Base-by-base conservation (phyloP, 305 asterid species). In the Fraxinus baroniana region DNA sequence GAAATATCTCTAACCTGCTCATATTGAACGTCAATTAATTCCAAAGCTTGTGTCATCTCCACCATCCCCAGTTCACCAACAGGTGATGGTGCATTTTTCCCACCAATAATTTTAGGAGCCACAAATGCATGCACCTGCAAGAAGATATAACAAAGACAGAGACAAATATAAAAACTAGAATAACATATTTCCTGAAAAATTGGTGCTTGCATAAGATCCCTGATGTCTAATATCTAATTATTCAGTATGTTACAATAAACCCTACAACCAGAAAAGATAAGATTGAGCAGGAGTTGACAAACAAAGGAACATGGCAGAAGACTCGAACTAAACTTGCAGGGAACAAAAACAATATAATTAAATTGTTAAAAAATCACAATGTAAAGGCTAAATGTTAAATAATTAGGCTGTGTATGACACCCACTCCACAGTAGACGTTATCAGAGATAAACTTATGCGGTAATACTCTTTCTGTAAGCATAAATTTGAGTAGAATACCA, bases 11-110 rank as follows among this genome's bases (percentile, higher is more conserved):
- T 33, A 81, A 93, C 98, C 98, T 91, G 95, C 87, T 96, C 98
- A 81, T 93, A 92, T 49, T 86, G 89, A 78, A 92, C 97, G 84
- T 96, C 98, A 85, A 83, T 84, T 77, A 96, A 84, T 86, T 93
- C 98, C 85, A 96, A 68, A 72, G 99, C 99, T 84, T 96, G 99
- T 55, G 99, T 86, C 99, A 96, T 96, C 92, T 96, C 99, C 87
- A 96, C 98, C 99, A 96, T 96, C 84, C 99, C 99, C 76, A 96
- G 98, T 85, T 96, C 99, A 70, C 99, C 97, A 4, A 94, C 94
- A 37, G 98, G 99, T 44, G 99, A 90, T 0, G 99, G 98, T 24
- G 99, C 99, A 89, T 89, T 90, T 84, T 83, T 91, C 76, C 99
- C 99, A 32, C 99, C 99, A 83, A 96, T 92, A 77, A 96, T 96